Evolutionary conservation across 2,329 filamentous ascomycete genomes (phyloP).

Genomic region (Gremmenia infestans): DNA sequence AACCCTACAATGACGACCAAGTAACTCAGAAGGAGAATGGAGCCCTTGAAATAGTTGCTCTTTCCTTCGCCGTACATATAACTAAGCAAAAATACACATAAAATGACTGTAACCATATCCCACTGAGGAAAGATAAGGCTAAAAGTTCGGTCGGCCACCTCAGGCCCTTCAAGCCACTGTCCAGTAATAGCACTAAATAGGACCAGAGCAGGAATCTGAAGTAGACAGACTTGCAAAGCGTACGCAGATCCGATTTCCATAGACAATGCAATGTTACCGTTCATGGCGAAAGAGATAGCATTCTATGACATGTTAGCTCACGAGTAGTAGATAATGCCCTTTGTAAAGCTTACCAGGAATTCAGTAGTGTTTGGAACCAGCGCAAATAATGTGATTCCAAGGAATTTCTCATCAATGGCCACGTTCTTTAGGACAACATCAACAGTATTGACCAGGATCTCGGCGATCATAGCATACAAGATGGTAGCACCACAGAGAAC

Average conservation of each 20-base stretch:
- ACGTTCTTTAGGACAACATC: slow-evolving; percentile 91
- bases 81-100: slow-evolving; percentile 92
- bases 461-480: slow-evolving; percentile 93
- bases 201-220: slow-evolving; percentile 90
- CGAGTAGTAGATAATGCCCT: background rate
- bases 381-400: slow-evolving; percentile 94
- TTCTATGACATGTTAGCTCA: slow-evolving; percentile 47
- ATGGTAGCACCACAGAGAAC: slow-evolving; percentile 86
- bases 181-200: slow-evolving; percentile 80
- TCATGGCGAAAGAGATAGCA: slow-evolving; percentile 99
- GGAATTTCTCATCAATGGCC: slow-evolving; percentile 92
- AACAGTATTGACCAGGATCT: slow-evolving; percentile 94
- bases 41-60: slow-evolving; percentile 99
- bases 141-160: slow-evolving; percentile 62
- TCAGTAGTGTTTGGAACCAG: slow-evolving; percentile 97
- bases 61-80: slow-evolving; percentile 99
- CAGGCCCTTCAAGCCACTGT: slow-evolving; percentile 46
- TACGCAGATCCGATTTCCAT: slow-evolving; percentile 99
- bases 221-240: slow-evolving; percentile 87
- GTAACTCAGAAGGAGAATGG: slow-evolving; percentile 88
- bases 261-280: slow-evolving; percentile 94
- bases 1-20: slow-evolving; percentile 88
- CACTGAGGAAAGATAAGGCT: slow-evolving; percentile 94
- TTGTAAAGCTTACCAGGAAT: slow-evolving; percentile 65
- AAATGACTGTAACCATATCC: slow-evolving; percentile 96